Conservation (phyloP, 495 filamentous ascomycete genomes). For the Astrothelium subdiscretum region DNA sequence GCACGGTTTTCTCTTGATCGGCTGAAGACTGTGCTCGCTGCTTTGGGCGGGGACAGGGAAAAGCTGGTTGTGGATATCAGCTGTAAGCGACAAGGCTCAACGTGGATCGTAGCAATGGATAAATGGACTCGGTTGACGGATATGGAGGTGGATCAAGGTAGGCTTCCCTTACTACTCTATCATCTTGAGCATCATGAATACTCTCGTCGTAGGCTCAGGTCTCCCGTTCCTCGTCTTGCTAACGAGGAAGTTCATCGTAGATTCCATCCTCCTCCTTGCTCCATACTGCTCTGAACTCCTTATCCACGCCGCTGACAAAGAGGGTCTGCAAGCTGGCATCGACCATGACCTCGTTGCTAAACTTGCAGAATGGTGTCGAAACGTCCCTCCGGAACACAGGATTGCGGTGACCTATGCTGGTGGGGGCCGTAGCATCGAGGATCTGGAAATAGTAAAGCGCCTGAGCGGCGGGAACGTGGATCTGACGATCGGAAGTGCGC, state of each 20-base stretch:
- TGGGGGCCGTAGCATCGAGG: conserved; percentile 67
- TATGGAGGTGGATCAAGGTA: conserved; percentile 81
- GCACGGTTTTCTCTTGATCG: conserved; percentile 65
- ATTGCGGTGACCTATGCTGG: conserved; percentile 95
- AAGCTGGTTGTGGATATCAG: conserved; percentile 92
- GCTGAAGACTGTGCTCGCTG: conserved; percentile 57
- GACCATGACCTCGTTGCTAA: conserved; percentile 71
- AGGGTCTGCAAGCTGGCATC: conserved; percentile 81
- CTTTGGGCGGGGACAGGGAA: conserved; percentile 57
- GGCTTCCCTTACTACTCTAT: conserved; percentile 8
- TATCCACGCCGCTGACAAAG: conserved; percentile 97
- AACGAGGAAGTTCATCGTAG: too few species aligned
- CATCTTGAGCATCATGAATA: background rate
- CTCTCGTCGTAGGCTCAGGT: too few species aligned
- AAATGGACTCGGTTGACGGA: conserved; percentile 97
- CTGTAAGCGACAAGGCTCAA: conserved; percentile 60
- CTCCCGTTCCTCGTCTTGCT: background rate
- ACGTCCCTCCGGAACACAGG: conserved; percentile 16
- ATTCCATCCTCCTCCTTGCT: conserved; percentile 66
- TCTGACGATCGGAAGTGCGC: conserved; percentile 87
- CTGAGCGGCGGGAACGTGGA: conserved; percentile 76
- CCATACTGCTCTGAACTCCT: conserved; percentile 91
- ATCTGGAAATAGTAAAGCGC: conserved; percentile 65
- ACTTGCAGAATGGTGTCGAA: conserved; percentile 63
- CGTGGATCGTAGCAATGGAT: conserved; percentile 93